Base-by-base conservation (phyloP, 2,329 filamentous ascomycete species). In the Metarhizium sp. region DNA sequence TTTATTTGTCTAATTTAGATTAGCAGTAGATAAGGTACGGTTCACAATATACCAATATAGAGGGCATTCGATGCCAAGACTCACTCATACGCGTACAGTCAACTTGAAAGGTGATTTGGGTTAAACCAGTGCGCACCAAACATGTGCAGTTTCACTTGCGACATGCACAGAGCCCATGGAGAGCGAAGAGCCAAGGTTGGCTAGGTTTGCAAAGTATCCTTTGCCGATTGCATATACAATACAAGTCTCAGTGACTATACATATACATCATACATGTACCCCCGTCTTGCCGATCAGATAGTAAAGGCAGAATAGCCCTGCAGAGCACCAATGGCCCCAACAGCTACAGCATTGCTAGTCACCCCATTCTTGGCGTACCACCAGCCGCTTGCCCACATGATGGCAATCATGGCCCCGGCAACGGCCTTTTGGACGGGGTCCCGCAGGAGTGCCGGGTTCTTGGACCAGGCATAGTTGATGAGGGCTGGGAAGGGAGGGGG, bases 391-490 rank as follows among this genome's bases (percentile, higher is more conserved):
- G 51, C 45, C 52, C 57, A 56, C 50, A 58, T 55, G 43, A 60
- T 57, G 50, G 57, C 55, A 16, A 57, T 43, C 55, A 60, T 57
- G 50, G 38, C 14, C 11, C 54, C 51, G 6, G 57, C 58, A 11
- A 60, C 53, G 16, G 55, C 50, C 53, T 56, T 58, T 47, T 58
- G 57, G 2, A 58, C 29, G 16, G 58, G 55, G n/a, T 58, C 54
- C 40, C 25, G 36, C 25, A 60, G 51, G 14, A 60, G 57, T 30
- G 48, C 55, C 14, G 58, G 58, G 50, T 58, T 54, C 55, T 42
- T 50, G 16, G 58, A 58, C 58, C 58, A 60, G 18, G 51, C 53
- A 51, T 59, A 58, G 52, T 60, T 60, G 51, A 59, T 13, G 7
- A 60, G 57, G 30, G 57, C 58, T 60, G 43, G 6, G 18, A 42